Evolutionary conservation across 176 grass and related monocot genomes (phyloP), one percentile per base, ranked within the genome.

Genomic region (Aegilops umbellulata): DNA sequence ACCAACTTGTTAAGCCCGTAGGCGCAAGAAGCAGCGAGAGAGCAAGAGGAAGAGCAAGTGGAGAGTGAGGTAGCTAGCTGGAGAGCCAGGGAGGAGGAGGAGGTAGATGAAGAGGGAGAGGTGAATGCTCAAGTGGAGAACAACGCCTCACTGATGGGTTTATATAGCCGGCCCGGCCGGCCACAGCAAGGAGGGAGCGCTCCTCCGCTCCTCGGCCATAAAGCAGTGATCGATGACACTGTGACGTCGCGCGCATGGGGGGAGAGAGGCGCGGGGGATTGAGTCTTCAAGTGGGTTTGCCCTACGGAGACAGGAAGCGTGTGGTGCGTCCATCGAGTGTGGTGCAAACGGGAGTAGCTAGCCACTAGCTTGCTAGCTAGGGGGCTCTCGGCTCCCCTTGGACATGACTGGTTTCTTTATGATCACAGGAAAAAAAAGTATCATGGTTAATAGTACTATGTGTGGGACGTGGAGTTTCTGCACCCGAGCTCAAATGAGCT

Each of bases 261-360:
- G 1, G 60, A 84, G 71, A 66, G 81, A 80, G 47, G 36, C 17
- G 63, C 11, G 19, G 8, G 47, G 60, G 84, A 38, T 91, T 57
- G 89, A 89, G 92, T 94, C 39, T 91, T 71, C 22, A 32, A 91
- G 86, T 94, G 89, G 76, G 86, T 66, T 94, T 91, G 82, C 32
- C 66, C 49, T 72, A 55, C 83, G 65, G 60, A 49, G 55, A 58
- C 55, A 71, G 24, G 17, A 81, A 65, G 60, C 58, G 49, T 62
- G 53, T 42, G n/a, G 12, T 74, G 67, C n/a, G 55, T 14, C 29
- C 78, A 81, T 75, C 78, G 68, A 87, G 77, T 87, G 67, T 63
- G 68, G 53, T 49, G 35, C 66, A 85, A 78, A 78, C 15, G 42
- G 29, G 58, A 76, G 27, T 57, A 77, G 82, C 13, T 57, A 25